Evolutionary conservation across 208 protist species (phyloP).

Genomic region (Leishmania major): DNA sequence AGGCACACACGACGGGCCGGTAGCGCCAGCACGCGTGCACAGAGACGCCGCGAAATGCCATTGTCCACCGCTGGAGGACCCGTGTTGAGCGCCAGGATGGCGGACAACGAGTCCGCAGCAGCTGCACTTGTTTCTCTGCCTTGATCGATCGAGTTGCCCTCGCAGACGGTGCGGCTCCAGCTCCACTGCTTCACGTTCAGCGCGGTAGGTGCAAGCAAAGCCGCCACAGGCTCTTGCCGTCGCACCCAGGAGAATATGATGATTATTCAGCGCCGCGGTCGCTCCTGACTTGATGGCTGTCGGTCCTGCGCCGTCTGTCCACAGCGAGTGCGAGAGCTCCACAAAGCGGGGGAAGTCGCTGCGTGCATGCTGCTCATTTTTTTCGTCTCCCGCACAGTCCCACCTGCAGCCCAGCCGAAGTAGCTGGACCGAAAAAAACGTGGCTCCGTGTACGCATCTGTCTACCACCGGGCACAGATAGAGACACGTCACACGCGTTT

Average conservation of each 20-base stretch:
- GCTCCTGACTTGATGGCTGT: neutral
- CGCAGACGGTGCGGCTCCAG: neutral
- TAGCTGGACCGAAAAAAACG: neutral
- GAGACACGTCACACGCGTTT: neutral
- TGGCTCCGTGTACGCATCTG: neutral
- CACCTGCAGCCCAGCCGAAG: neutral
- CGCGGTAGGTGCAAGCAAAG: neutral
- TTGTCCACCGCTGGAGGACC: neutral
- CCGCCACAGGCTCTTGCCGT: neutral
- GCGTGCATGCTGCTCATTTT: neutral
- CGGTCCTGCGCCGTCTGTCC: neutral
- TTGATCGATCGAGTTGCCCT: neutral
- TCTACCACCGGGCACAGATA: neutral
- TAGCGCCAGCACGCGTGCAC: no score
- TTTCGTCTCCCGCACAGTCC: neutral
- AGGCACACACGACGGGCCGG: neutral
- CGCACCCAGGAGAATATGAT: neutral
- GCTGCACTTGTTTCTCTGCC: neutral
- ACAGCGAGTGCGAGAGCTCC: neutral
- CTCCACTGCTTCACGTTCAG: neutral
- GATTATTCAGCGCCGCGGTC: neutral
- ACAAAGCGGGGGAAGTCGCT: neutral
- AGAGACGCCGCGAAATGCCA: neutral
- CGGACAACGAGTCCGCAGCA: neutral
- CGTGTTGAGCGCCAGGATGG: neutral